Percentiles rank a stretch among this genome's conserved stretches.
Evolutionary conservation across 495 filamentous ascomycete genomes (phyloP).

Genomic region (Symbiotaphrina buchneri): DNA sequence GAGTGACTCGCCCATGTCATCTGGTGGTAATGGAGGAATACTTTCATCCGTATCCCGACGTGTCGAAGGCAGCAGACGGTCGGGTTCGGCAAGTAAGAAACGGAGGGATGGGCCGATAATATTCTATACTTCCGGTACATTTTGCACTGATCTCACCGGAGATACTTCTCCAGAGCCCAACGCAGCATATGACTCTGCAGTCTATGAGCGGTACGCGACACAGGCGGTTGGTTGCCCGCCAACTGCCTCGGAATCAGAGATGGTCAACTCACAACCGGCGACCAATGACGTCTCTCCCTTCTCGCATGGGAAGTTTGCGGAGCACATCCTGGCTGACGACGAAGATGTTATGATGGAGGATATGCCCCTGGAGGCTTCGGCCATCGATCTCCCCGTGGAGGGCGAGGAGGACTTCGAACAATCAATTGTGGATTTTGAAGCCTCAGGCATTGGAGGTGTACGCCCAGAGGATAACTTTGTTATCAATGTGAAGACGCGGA

Average conservation of each 20-base stretch:
- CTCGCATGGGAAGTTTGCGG: too few species aligned
- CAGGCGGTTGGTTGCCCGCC: slow-evolving; percentile 1
- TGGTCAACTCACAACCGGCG: not conserved
- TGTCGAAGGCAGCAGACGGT: not conserved
- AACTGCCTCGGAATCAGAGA: slow-evolving; percentile 1
- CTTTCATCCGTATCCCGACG: too few species aligned
- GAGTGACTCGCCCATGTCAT: not conserved
- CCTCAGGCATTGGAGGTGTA: slow-evolving; percentile 40
- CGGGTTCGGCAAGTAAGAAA: slow-evolving; percentile 4
- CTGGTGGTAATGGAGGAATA: too few species aligned
- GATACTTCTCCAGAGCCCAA: slow-evolving; percentile 22
- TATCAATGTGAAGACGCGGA: slow-evolving; percentile 12
- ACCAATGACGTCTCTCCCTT: not conserved
- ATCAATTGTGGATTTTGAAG: slow-evolving; percentile 23
- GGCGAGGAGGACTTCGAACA: slow-evolving; percentile 4
- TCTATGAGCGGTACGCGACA: slow-evolving; percentile 1
- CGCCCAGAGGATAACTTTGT: slow-evolving; percentile 45
- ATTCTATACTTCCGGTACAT: slow-evolving; percentile 51
- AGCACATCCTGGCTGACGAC: not conserved
- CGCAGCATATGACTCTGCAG: slow-evolving; percentile 16
- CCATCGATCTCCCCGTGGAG: slow-evolving; percentile 9
- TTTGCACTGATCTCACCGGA: slow-evolving; percentile 58
- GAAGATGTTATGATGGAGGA: not conserved
- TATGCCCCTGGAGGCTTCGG: not conserved
- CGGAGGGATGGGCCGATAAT: slow-evolving; percentile 50